Conservation (phyloP, 306 rosid species). For the Cicer chorassanicum region DNA sequence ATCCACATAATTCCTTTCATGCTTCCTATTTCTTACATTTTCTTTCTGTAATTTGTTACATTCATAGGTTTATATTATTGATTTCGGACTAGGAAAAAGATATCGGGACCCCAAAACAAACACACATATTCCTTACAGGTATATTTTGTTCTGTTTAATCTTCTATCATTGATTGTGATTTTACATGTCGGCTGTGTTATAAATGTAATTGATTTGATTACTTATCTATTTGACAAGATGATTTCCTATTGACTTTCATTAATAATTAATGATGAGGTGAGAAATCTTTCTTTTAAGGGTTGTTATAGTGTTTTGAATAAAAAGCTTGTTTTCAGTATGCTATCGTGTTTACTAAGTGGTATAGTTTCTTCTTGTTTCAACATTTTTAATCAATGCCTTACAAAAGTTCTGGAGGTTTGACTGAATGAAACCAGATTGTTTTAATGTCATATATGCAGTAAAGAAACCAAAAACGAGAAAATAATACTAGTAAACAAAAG, state of each 20-base stretch:
- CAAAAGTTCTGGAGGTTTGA: background rate
- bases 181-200: constrained; percentile 17
- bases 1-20: constrained; percentile 16
- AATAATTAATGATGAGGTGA: background rate
- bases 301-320: background rate
- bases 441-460: background rate
- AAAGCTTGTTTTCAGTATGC: constrained; percentile 5
- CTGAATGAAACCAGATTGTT: constrained; percentile 17
- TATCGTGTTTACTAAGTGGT: background rate
- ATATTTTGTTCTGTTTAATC: constrained; percentile 31
- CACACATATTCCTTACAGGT: constrained; percentile 86
- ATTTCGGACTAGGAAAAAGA: constrained; percentile 88
- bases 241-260: constrained; percentile 11
- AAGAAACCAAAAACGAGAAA: background rate
- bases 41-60: constrained; percentile 37
- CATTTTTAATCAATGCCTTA: background rate
- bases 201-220: constrained; percentile 14
- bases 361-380: constrained; percentile 1
- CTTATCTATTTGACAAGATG: constrained; percentile 19
- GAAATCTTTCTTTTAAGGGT: constrained; percentile 8
- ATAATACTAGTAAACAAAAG: background rate
- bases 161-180: constrained; percentile 32
- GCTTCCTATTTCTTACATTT: constrained; percentile 20
- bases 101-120: constrained; percentile 68
- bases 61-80: constrained; percentile 74